These are phyloP conservation scores for Termitomyces sp. DNA, from an alignment of 768 basidiomycete genomes.

Conservation along the genomic window DNA sequence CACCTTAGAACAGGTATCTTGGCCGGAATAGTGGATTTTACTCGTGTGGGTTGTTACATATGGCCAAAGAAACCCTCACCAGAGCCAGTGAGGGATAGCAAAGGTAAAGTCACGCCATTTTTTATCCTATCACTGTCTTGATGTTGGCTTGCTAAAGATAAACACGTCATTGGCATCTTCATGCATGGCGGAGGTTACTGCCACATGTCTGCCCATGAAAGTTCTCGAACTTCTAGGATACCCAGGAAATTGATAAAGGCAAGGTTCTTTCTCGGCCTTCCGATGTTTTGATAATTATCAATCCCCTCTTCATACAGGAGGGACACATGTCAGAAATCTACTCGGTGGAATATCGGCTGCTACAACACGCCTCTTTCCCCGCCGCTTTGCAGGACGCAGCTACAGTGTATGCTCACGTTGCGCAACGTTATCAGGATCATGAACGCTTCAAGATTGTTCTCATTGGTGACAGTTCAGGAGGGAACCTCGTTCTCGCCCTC, in stretches of 20 bases:
- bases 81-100: background rate
- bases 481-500: background rate
- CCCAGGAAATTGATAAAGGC: slow-evolving; percentile 41
- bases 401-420: background rate
- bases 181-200: slow-evolving; percentile 54
- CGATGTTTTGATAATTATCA: background rate
- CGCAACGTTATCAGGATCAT: background rate
- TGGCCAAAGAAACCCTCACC: background rate
- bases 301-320: background rate
- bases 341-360: background rate
- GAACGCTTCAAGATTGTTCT: background rate
- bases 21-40: slow-evolving; percentile 22
- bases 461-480: background rate
- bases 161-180: slow-evolving; percentile 41
- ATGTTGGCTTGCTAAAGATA: slow-evolving; percentile 19
- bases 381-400: background rate
- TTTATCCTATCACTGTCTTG: slow-evolving; percentile 8
- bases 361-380: background rate
- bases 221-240: slow-evolving; percentile 40
- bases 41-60: background rate
- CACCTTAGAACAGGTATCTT: slow-evolving; percentile 37
- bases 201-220: slow-evolving; percentile 54
- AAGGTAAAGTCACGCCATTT: background rate
- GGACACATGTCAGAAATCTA: background rate
- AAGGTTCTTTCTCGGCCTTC: background rate